phyloP scores from a whole-genome alignment of 2,329 filamentous ascomycete species.

The Xylariaceae sp. region DNA sequence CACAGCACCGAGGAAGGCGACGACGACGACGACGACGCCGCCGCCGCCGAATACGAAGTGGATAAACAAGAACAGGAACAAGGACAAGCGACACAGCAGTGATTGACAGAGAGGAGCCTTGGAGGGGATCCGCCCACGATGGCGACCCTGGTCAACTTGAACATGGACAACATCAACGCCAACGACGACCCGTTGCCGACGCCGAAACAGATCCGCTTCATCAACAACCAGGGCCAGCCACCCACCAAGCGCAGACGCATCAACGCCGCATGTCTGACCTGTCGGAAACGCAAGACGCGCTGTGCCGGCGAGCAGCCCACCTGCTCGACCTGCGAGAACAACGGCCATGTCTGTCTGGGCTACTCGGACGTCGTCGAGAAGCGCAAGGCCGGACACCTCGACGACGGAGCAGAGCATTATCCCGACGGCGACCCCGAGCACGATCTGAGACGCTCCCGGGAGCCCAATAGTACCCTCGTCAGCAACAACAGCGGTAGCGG shows the following conservation, averaged over 20 bases:
- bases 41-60: too few relatives aligned
- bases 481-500: slow-evolving; percentile 4
- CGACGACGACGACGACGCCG: too few relatives aligned
- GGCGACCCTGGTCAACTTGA: slow-evolving; percentile 41
- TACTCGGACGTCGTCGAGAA: slow-evolving; percentile 55
- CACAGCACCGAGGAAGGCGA: too few relatives aligned
- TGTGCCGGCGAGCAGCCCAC: slow-evolving; percentile 69
- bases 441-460: slow-evolving; percentile 24
- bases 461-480: not conserved
- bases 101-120: too few relatives aligned
- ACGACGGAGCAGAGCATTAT: slow-evolving; percentile 37
- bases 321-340: slow-evolving; percentile 69
- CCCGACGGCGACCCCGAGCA: slow-evolving; percentile 30
- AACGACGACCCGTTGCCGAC: slow-evolving; percentile 35
- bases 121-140: slow-evolving; percentile 30
- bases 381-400: slow-evolving; percentile 36
- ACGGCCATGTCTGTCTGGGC: slow-evolving; percentile 65
- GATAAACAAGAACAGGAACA: too few relatives aligned
- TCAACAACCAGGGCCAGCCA: slow-evolving; percentile 77
- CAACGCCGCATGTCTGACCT: slow-evolving; percentile 73
- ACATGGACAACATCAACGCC: slow-evolving; percentile 1
- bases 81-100: too few relatives aligned
- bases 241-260: slow-evolving; percentile 75
- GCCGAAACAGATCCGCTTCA: slow-evolving; percentile 68
- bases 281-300: slow-evolving; percentile 71